A percentile compares a stretch with the other conserved stretches of the same genome.
phyloP scores from a whole-genome alignment of 495 filamentous ascomycete genomes.

The Penicillium malachiteum region DNA sequence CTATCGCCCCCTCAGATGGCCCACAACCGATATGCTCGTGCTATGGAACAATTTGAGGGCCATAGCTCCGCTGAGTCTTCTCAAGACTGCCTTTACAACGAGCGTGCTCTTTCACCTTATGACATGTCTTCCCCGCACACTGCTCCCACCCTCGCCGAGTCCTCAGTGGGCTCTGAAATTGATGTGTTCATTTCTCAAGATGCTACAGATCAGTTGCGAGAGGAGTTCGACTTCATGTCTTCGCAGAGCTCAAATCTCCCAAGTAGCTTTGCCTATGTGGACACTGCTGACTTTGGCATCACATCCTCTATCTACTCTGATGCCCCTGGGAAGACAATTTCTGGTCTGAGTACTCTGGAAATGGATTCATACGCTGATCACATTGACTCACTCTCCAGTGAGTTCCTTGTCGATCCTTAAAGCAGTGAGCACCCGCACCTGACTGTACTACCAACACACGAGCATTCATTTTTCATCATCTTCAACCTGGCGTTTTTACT shows the following conservation, averaged over 20 bases:
- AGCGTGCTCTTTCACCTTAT: conserved; percentile 28
- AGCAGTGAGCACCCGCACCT: neutral
- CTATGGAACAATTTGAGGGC: conserved; percentile 23
- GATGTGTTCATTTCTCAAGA: conserved; percentile 48
- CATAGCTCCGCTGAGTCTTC: conserved; percentile 25
- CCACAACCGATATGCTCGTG: conserved; percentile 25
- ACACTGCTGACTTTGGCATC: conserved; percentile 29
- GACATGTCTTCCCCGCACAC: conserved; percentile 41
- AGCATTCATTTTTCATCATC: neutral
- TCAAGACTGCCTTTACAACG: conserved; percentile 36
- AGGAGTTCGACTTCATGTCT: conserved; percentile 20
- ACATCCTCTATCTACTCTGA: conserved; percentile 38
- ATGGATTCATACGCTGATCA: conserved; percentile 35
- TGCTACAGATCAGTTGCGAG: conserved; percentile 32
- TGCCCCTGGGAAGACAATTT: conserved; percentile 36
- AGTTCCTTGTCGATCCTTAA: conserved; percentile 28
- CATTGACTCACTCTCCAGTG: conserved; percentile 28
- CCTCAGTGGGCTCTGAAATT: conserved; percentile 42
- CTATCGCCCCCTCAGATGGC: conserved; percentile 31
- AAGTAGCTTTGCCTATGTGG: conserved; percentile 21
- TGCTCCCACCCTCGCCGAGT: conserved; percentile 41
- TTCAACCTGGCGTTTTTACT: conserved; percentile 6
- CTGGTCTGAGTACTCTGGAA: conserved; percentile 26
- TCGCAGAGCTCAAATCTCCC: conserved; percentile 28
- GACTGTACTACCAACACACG: conserved; percentile 5